These are phyloP conservation scores for Drechslera avenae DNA, from an alignment of 2,329 filamentous ascomycete species.

Conservation along the genomic window DNA sequence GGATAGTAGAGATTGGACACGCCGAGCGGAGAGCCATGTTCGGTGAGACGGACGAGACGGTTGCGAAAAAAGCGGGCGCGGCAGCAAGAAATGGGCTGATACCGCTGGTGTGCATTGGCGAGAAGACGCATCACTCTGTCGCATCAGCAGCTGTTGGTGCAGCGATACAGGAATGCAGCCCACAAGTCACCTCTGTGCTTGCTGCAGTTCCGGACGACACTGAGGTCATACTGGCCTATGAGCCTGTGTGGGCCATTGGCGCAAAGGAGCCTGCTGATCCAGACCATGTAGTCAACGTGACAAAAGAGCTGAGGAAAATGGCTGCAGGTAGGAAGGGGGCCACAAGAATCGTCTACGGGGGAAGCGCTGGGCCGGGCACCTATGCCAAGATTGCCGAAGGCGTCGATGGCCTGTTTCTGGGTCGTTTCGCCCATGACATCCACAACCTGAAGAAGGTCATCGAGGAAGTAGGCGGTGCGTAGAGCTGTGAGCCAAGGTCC, in stretches of 20 bases:
- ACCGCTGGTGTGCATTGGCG: slow-evolving; percentile 81
- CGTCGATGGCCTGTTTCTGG: slow-evolving; percentile 81
- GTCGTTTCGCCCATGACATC: slow-evolving; percentile 79
- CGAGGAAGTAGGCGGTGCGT: slow-evolving; percentile 65
- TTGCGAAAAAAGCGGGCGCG: slow-evolving; percentile 72
- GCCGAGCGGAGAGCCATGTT: slow-evolving; percentile 77
- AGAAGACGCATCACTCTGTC: slow-evolving; percentile 59
- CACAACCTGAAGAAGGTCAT: slow-evolving; percentile 74
- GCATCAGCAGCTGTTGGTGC: slow-evolving; percentile 58
- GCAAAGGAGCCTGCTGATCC: slow-evolving; percentile 71
- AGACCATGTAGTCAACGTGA: slow-evolving; percentile 74
- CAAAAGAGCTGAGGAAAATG: slow-evolving; percentile 65
- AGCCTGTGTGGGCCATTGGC: slow-evolving; percentile 89
- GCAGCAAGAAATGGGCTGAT: slow-evolving; percentile 71
- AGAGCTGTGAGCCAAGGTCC: slow-evolving; percentile 1
- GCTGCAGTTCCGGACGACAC: slow-evolving; percentile 63
- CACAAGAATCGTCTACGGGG: slow-evolving; percentile 78
- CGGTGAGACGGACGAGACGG: slow-evolving; percentile 71
- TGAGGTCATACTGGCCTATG: slow-evolving; percentile 80
- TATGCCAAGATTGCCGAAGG: slow-evolving; percentile 70
- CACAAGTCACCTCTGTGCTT: slow-evolving; percentile 69
- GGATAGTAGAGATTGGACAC: slow-evolving; percentile 79
- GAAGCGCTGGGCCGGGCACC: slow-evolving; percentile 79
- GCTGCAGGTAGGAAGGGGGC: slow-evolving; percentile 59
- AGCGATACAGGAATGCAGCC: slow-evolving; percentile 69